Conservation (phyloP, 2,329 filamentous ascomycete species). For the Aspergillus fumigatiaffinis region DNA sequence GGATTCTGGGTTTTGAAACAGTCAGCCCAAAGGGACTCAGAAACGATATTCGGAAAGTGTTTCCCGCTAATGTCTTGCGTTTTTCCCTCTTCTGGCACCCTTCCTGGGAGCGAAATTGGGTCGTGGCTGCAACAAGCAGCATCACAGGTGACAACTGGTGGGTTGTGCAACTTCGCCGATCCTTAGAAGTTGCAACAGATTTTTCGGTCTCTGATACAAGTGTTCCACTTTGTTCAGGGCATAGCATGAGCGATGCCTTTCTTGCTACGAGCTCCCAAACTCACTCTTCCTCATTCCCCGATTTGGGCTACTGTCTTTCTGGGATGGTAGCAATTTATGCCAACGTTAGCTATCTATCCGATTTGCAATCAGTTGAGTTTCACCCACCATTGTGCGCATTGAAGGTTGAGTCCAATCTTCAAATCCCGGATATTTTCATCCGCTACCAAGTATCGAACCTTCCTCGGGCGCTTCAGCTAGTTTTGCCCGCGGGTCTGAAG, state of each 20-base stretch:
- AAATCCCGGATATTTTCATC: conserved; percentile 34
- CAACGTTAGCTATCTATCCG: conserved; percentile 33
- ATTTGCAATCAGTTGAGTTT: conserved; percentile 25
- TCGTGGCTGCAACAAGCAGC: conserved; percentile 66
- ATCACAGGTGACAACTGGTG: conserved; percentile 75
- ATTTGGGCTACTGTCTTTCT: conserved; percentile 33
- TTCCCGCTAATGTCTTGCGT: conserved; percentile 61
- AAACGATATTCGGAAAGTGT: conserved; percentile 53
- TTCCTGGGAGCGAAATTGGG: conserved; percentile 71
- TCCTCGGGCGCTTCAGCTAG: conserved; percentile 27
- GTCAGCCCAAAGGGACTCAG: conserved; percentile 35
- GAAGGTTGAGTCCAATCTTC: conserved; percentile 25
- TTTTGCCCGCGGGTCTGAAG: conserved; percentile 22
- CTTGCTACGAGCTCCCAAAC: conserved; percentile 16
- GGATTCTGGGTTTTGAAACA: conserved; percentile 35
- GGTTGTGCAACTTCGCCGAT: conserved; percentile 49
- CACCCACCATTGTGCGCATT: conserved; percentile 28
- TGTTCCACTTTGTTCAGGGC: conserved; percentile 20
- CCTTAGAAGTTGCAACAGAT: conserved; percentile 12
- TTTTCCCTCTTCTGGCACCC: conserved; percentile 65
- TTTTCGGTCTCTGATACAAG: conserved; percentile 8
- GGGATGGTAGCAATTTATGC: conserved; percentile 36
- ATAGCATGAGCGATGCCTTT: conserved; percentile 28
- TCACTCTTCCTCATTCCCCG: conserved; percentile 28
- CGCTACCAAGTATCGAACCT: conserved; percentile 29